Evolutionary conservation across 1,139 yeast species (phyloP), one percentile per base, ranked within the genome.

Genomic region (Lodderomyces elongisporus): DNA sequence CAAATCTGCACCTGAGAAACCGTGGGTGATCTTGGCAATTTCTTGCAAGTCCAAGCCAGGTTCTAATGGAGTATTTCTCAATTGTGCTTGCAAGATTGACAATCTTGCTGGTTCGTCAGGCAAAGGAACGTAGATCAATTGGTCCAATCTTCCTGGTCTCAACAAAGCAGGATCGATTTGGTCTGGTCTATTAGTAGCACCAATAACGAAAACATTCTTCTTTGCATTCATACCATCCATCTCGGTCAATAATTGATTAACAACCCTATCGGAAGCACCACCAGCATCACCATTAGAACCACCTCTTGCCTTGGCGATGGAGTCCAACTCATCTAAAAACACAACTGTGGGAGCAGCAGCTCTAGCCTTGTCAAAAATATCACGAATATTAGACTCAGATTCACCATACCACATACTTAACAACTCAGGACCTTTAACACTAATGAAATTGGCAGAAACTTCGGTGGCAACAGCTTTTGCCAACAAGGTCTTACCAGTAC

Each of bases 161-260:
- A 93, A 74, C 53, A 91, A 77, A 25, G 99, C 99, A 17, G 98
- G 97, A 58, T 91, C 99, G 49, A 91, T 91, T 69, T 91, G 97
- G 61, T 89, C 96, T 27, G 98, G 98, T 73, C 98, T 81, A 66
- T 91, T 91, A 40, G 99, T 91, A 31, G 99, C 99, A 65, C 98
- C 99, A 66, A 91, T 87, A 38, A 91, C 96, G 55, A 93, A 91
- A 30, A 91, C 98, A 55, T 91, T 91, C 79, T 93, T 91, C 73
- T 91, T 91, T 48, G 96, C 95, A 57, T 91, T 91, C 97, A 93
- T 89, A 77, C 99, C 99, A 63, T 91, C 98, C 98, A 91, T 91
- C 69, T 91, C 98, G 8, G 98, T 93, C 60, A 91, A 78, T 56
- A 91, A 78, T 70, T 91, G 98, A 68, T 91, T 91, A 39, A 93